phyloP scores from a whole-genome alignment of 2,329 filamentous ascomycete genomes.

The Scleromitrula shiraiana region DNA sequence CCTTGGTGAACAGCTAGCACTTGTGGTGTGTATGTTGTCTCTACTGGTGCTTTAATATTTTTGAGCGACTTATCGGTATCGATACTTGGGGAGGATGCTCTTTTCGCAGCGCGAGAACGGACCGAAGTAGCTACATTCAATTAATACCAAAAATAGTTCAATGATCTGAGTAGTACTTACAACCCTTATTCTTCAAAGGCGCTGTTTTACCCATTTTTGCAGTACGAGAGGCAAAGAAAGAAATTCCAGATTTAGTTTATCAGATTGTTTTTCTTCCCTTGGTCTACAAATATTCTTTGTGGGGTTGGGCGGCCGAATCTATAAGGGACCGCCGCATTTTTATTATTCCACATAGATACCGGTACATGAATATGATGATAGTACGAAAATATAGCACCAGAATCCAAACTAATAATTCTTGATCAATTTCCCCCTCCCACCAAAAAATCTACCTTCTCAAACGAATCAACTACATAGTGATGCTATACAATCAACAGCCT shows the following conservation, averaged over 20 bases:
- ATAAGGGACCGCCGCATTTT: not conserved
- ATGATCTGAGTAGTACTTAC: slow-evolving; percentile 13
- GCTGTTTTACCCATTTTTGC: slow-evolving; percentile 30
- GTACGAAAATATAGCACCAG: too few relatives aligned
- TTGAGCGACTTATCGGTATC: slow-evolving; percentile 66
- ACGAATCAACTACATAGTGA: not conserved
- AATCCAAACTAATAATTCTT: too few relatives aligned
- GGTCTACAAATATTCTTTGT: not conserved
- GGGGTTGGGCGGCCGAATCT: not conserved
- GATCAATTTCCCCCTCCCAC: too few relatives aligned
- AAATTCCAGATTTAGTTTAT: not conserved
- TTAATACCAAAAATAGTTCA: too few relatives aligned
- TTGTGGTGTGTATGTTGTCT: slow-evolving; percentile 47
- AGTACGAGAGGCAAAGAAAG: not conserved
- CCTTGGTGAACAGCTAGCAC: slow-evolving; percentile 60
- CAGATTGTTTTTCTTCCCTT: not conserved
- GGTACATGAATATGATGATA: too few relatives aligned
- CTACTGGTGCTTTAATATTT: slow-evolving; percentile 43
- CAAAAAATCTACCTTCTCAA: too few relatives aligned
- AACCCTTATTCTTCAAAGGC: slow-evolving; percentile 25
- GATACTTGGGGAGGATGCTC: slow-evolving; percentile 62
- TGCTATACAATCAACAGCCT: slow-evolving; percentile 1
- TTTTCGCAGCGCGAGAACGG: slow-evolving; percentile 67
- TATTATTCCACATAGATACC: not conserved
- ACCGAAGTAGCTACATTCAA: slow-evolving; percentile 44